Base-by-base conservation (phyloP, 805 yeast genomes). In the Isabelozyma pseudorhagii region DNA sequence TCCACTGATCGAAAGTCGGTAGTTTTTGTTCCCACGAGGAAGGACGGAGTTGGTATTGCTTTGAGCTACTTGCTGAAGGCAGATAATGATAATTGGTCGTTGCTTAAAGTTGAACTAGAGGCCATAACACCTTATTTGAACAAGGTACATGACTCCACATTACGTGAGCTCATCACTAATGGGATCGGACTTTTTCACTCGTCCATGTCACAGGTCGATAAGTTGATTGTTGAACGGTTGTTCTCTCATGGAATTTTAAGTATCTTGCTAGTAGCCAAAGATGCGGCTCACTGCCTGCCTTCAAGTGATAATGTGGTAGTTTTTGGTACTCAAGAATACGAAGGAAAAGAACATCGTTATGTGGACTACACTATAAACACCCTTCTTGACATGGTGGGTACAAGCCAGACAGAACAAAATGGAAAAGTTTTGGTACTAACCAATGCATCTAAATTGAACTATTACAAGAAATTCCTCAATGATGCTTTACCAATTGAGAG, bases 401-500 rank as follows among this genome's bases (percentile, higher is more conserved):
- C 72, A 46, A 63, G 72, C 50, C 81, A 83, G 1, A 61, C 70
- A 40, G 60, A 67, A 45, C 47, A 45, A 17, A 53, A 58, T 8
- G 64, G 63, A 2, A 59, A 63, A 29, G 86, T 78, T 0, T 54
- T 80, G 36, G 69, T 93, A 4, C 72, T 83, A 50, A 85, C 97
- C 0, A 78, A 77, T 44, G 54, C 77, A 0, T 60, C 82, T 2
- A 82, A 78, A 56, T 68, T 80, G 25, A 79, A 75, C 0, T 92
- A 87, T 60, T 90, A 87, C 64, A 80, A 77, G 47, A 83, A 84
- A 58, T 89, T 92, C 61, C 61, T 94, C 46, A 75, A 71, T 13
- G 89, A 87, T 52, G 81, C 96, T 0, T 63, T 90, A 10, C 97
- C 98, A 0, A 72, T 90, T 27, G 99, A 96, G 64, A 89, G 97